Evolutionary conservation across 2,329 filamentous ascomycete species (phyloP), one percentile per base, ranked within the genome.

Genomic region (Herpomyces periplanetae): DNA sequence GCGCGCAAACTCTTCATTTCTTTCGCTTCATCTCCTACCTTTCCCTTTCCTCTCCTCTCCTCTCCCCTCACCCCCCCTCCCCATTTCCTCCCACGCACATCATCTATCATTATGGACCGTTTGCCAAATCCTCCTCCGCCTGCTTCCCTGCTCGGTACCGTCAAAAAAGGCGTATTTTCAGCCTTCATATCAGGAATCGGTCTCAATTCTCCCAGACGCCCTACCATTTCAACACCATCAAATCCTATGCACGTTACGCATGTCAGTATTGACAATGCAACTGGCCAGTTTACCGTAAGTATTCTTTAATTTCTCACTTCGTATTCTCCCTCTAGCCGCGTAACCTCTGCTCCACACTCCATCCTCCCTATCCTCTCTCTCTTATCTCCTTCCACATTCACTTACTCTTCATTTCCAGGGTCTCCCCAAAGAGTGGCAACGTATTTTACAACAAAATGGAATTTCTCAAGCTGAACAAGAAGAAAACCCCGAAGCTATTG

Each of bases 191-290:
- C 60, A 36, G 75, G 61, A 35, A 44, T 59, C 34, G 58, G n/a
- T n/a, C n/a, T 84, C 23, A 64, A 66, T 27, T 75, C 71, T 13
- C 71, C 66, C 20, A 66, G 73, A 39, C 68, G 71, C 27, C 69
- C 80, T 17, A 57, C 75, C 38, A 96, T 96, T 31, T 91, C 80
- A n/a, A 68, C 71, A 14, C 80, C 80, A 21, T 73, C 87, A 39
- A 91, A 96, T 32, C 80, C 80, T 18, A 71, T 91, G 24, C 80
- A 91, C 41, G 68, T 96, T 31, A 91, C 75, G 22, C 80, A 96
- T 39, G 80, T 96, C 27, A 75, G 75, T 30, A 88, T 87, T 37
- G 75, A 96, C 40, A 85, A 80, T 41, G 53, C 66, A 31, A 91
- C 80, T 3, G 80, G 80, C 28, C 68, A 87, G 41, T 96, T 87